These are phyloP conservation scores for Xylaria sp. DNA, from an alignment of 2,329 filamentous ascomycete species.

Conservation along the genomic window DNA sequence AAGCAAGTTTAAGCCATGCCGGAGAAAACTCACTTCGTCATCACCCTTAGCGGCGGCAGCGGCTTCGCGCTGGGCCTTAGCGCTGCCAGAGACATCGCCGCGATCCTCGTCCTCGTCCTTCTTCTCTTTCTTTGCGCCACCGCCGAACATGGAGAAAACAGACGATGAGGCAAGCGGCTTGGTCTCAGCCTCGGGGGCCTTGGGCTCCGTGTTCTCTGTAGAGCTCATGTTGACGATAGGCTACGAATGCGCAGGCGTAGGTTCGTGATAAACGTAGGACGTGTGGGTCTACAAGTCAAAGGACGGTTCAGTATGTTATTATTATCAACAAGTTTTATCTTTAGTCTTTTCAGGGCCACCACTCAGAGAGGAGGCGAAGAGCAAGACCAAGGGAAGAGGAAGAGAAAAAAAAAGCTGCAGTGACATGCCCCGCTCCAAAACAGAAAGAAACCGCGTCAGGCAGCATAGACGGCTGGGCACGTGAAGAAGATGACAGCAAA, in stretches of 20 bases:
- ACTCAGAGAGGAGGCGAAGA: neutral
- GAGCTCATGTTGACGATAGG: constrained; percentile 58
- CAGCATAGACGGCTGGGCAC: constrained; percentile 13
- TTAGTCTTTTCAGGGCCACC: neutral
- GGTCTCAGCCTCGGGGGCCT: constrained; percentile 58
- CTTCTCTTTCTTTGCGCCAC: constrained; percentile 96
- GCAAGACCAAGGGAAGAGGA: neutral
- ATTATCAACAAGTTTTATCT: neutral
- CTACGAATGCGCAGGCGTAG: constrained; percentile 16
- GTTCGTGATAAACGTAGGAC: constrained; percentile 3
- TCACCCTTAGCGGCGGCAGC: constrained; percentile 66
- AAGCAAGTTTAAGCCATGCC: neutral
- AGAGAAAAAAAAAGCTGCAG: constrained; percentile 23
- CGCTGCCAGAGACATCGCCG: constrained; percentile 88
- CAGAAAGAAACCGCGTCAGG: constrained; percentile 24
- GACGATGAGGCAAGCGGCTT: constrained; percentile 66
- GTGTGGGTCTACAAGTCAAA: constrained; percentile 18
- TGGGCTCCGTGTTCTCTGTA: constrained; percentile 64
- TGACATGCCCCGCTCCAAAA: constrained; percentile 29
- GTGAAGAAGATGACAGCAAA: neutral
- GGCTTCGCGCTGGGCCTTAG: constrained; percentile 78
- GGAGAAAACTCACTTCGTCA: constrained; percentile 60
- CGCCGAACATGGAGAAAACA: constrained; percentile 99
- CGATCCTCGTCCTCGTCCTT: constrained; percentile 84
- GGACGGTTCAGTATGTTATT: constrained; percentile 26